Evolutionary conservation across 2,329 filamentous ascomycete species (phyloP).

Genomic region (Capronia americana): DNA sequence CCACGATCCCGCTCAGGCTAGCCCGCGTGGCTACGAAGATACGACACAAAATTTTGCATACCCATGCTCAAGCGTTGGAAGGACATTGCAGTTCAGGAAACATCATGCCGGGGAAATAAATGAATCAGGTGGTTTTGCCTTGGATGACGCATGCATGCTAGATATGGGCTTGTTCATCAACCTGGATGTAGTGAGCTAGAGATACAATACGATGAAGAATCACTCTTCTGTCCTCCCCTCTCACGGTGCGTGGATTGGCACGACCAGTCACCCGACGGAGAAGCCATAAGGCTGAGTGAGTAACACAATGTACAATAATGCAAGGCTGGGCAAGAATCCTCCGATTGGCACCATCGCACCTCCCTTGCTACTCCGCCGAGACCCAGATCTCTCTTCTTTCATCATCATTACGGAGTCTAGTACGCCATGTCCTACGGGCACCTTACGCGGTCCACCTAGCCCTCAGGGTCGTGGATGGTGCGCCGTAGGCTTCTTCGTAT

Average conservation of each 20-base stretch:
- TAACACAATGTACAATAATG: not conserved
- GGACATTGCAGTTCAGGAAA: constrained; percentile 6
- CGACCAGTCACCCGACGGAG: not conserved
- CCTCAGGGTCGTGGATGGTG: too few relatives aligned
- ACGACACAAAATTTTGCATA: constrained; percentile 30
- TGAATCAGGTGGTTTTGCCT: not conserved
- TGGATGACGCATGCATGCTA: not conserved
- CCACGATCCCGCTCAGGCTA: constrained; percentile 15
- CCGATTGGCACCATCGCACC: not conserved
- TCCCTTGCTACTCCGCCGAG: not conserved
- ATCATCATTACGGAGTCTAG: not conserved
- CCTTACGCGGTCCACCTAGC: too few relatives aligned
- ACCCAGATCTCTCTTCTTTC: not conserved
- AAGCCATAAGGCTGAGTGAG: not conserved
- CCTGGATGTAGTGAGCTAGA: not conserved
- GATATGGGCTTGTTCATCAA: not conserved
- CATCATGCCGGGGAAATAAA: not conserved
- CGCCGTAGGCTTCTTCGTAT: too few relatives aligned
- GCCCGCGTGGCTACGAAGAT: constrained; percentile 5
- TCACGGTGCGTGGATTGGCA: not conserved
- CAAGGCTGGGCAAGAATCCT: not conserved
- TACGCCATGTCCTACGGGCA: too few relatives aligned
- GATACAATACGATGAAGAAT: not conserved
- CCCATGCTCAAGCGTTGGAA: constrained; percentile 20
- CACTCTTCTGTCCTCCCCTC: not conserved